Evolutionary conservation across 2,329 filamentous ascomycete species (phyloP), one percentile per base, ranked within the genome.

Genomic region (Aspergillus ochraceoroseus): DNA sequence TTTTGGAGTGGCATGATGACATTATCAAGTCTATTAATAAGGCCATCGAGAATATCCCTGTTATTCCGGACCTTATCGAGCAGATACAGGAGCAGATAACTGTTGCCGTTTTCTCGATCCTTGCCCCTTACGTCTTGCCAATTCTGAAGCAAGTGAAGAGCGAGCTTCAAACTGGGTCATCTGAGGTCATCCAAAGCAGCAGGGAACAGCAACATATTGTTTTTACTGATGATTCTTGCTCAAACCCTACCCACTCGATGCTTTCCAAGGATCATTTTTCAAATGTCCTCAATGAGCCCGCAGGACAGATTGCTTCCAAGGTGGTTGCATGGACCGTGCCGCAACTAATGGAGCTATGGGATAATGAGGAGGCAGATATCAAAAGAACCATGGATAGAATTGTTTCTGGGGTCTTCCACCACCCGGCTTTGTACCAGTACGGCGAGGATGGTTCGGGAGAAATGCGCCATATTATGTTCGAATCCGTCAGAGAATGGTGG

Each of bases 211-310:
- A 95, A 68, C 80, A 85, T 56, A 76, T 94, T 52, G 87, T 95
- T 34, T 95, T 95, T 65, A 68, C 85, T 30, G 82, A 95, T 51
- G 83, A 94, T 57, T 48, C 76, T 36, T 84, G 71, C 48, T 80
- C 79, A 13, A 83, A 95, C 57, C 90, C 89, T 0, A 95, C 89
- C 1, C 89, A 95, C 70, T 94, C 87, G 13, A 95, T 95, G 89
- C 72, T 95, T 37, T 88, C 87, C 44, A 95, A 95, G 70, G 89
- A 95, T 57, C 89, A 95, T 66, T 95, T 95, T 64, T 85, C 83
- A 49, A 94, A 94, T 58, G 72, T 89, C 20, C 75, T 95, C 44
- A 95, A 95, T 61, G 88, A 95, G 61, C 77, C 88, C 29, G 89
- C 87, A 31, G 89, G 89, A 41, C 83, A 83, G 56, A 79, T 88